Base-by-base conservation (phyloP, 768 basidiomycete species). In the Lentinula edodes region DNA sequence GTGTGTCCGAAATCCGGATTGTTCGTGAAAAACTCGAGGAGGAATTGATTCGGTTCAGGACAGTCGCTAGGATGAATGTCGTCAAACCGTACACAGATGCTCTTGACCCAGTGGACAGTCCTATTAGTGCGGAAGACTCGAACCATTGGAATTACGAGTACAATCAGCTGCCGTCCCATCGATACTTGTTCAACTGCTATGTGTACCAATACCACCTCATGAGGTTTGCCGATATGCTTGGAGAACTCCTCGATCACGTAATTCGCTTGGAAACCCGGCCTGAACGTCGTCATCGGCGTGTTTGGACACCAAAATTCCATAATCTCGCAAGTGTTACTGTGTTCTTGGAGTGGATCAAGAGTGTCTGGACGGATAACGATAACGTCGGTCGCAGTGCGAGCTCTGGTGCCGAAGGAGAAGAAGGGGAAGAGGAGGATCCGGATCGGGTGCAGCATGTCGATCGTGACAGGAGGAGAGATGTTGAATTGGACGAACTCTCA, bases 111-210 rank as follows among this genome's bases (percentile, higher is more conserved):
- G 65, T 71, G 71, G 60, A 73, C 71, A 50, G 56, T 63, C 15
- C 63, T 59, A 34, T 60, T 65, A 57, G 58, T 43, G 62, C 65
- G 13, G 65, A 64, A 0, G 66, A 63, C 3, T 71, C 71, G n/a
- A n/a, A n/a, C 42, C n/a, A 12, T 48, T 48, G 46, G 46, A 48
- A 20, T 48, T 48, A 52, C n/a, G 51, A 36, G 6, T 68, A 71
- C 13, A 63, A 72, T n/a, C 79, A 81, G 6, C 72, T 78, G 12
- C 84, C 83, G 0, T 82, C 85, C 0, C 89, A 91, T 71, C 82
- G 85, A 43, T 84, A 86, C 68, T 74, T 92, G 7, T 92, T 92
- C 65, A 76, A 89, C 60, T 88, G 86, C 54, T 91, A 87, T 65
- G 81, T 89, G 34, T 91, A 89, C 68, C 88, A 92, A 60, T 83